Evolutionary conservation across 2,329 filamentous ascomycete genomes (phyloP).

Genomic region (Fusarium brachygibbosum): DNA sequence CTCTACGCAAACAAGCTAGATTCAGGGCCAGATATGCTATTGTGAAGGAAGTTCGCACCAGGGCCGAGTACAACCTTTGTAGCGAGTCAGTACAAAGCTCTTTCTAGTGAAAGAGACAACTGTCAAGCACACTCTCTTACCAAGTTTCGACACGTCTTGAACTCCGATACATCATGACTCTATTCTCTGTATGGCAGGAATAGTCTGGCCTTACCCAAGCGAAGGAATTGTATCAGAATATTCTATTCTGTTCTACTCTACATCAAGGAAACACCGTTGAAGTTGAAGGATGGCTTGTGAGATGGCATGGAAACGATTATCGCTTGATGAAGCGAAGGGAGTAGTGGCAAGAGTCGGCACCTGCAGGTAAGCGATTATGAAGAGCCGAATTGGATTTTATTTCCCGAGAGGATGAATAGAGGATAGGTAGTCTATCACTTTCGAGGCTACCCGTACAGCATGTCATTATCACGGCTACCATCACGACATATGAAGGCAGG

Average conservation of each 20-base stretch:
- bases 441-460: not conserved
- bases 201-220: slow-evolving; percentile 27
- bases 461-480: not conserved
- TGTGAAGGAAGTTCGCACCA: slow-evolving; percentile 1
- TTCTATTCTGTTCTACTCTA: slow-evolving; percentile 19
- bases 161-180: not conserved
- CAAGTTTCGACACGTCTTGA: slow-evolving; percentile 10
- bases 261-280: slow-evolving; percentile 1
- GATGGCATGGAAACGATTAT: slow-evolving; percentile 28
- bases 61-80: slow-evolving; percentile 3
- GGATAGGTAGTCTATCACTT: not conserved
- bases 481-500: slow-evolving; percentile 16
- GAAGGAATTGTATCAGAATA: slow-evolving; percentile 12
- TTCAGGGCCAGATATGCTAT: slow-evolving; percentile 19
- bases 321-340: slow-evolving; percentile 25
- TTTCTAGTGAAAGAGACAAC: not conserved
- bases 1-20: slow-evolving; percentile 18
- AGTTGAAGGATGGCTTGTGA: slow-evolving; percentile 36
- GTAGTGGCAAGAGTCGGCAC: slow-evolving; percentile 2
- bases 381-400: slow-evolving; percentile 3
- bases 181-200: slow-evolving; percentile 7
- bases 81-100: not conserved
- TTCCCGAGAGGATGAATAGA: not conserved
- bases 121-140: not conserved
- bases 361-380: slow-evolving; percentile 31